Base-by-base conservation (phyloP, 2,329 filamentous ascomycete species). In the Juglanconis oblonga region DNA sequence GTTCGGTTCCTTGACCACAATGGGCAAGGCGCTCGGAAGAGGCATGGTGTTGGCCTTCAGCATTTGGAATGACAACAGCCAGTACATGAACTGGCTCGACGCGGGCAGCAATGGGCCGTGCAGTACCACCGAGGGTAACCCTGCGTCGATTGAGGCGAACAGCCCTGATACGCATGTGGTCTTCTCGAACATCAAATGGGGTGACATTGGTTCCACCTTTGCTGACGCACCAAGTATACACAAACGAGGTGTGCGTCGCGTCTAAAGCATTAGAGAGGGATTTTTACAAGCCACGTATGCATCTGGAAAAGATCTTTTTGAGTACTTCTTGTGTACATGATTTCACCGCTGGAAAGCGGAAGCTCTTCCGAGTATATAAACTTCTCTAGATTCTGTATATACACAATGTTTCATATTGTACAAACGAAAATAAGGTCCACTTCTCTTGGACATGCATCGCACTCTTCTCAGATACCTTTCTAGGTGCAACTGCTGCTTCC, bases 61-160 rank as follows among this genome's bases (percentile, higher is more conserved):
- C 64, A 73, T 83, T 54, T 82, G 79, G 79, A 79, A 79, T 67
- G 79, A 81, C 61, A 70, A 73, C 9, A 67, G 72, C 10, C 48
- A 72, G 35, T 77, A 74, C 56, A 81, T 82, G 80, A 72, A 76
- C 17, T 82, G 80, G 80, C 71, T 82, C n/a, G 79, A 82, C 60
- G 71, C 73, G 52, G 68, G 74, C 1, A 72, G 68, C 40, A 67
- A 76, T 13, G 81, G 81, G 0, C 79, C 79, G 38, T 84, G 81
- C 65, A 76, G 73, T 64, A 73, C 71, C 5, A 79, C 76, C 0
- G 76, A 80, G 63, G 81, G 80, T 2, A 72, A 77, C 57, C 80
- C 81, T 0, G 69, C 73, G n/a, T 68, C 75, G 29, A 80, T 83
- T 57, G 59, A 73, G 52, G 66, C 71, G n/a, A 67, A 78, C 17